Base-by-base conservation (phyloP, 192 early-diverging fungal genomes). In the Coemansia aciculifera region DNA sequence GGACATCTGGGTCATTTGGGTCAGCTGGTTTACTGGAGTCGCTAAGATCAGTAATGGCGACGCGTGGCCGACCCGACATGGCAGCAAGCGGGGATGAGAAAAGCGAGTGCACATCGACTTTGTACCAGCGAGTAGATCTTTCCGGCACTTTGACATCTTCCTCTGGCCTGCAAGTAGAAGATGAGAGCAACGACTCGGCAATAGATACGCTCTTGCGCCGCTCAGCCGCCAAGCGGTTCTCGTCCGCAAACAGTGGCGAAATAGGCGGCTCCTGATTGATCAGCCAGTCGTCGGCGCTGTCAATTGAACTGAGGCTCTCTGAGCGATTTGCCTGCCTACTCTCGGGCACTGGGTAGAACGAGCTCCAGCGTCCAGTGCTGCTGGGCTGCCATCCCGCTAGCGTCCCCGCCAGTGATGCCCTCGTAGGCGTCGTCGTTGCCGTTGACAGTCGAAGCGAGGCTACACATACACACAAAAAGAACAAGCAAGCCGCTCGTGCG, bases 171-270 rank as follows among this genome's bases (percentile, higher is more conserved):
- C 51, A 13, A 12, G 51, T 15, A 13, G 51, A 54, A 5, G 51
- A 29, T 12, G 51, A 24, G 11, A 29, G 12, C 24, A 27, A 29
- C 24, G 51, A 29, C 11, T 54, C 51, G 51, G 51, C 51, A 31
- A 15, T n/a, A 29, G 51, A 12, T 2, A 54, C 51, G 51, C 24
- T 54, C 51, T 54, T 54, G 12, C 51, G 51, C 23, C 21, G 51
- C 27, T 44, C 42, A 15, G 27, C 48, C 13, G 65, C 57, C 56
- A 46, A 10, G 4, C 32, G 60, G 48, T 72, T 48, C 63, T 80
- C 74, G 5, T 59, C 69, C 6, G 69, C 66, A 61, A 80, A 80
- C 4, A 80, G 59, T 32, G 78, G 78, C 54, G 78, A 80, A 40
- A 68, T 46, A 21, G 78, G 78, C 24, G 78, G 78, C 59, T 74